These are phyloP conservation scores for Solanum chacoense DNA, from an alignment of 305 asterid genomes.

Conservation along the genomic window DNA sequence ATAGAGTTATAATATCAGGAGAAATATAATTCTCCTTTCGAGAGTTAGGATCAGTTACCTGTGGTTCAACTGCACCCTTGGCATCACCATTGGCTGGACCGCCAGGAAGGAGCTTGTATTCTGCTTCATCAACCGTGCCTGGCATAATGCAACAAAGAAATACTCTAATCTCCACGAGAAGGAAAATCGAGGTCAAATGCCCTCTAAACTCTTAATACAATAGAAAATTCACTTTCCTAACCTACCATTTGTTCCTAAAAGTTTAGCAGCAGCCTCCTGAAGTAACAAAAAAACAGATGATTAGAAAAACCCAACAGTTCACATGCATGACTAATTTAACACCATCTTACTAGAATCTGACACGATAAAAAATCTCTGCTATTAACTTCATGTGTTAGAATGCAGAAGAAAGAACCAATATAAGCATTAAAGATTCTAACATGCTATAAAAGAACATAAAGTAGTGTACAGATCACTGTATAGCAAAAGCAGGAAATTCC, in stretches of 20 bases:
- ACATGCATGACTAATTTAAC: neutral
- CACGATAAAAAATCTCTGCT: neutral
- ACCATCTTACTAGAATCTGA: neutral
- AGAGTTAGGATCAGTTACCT: slow-evolving; percentile 29
- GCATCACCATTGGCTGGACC: slow-evolving; percentile 43
- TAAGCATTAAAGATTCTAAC: neutral
- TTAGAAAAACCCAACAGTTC: neutral
- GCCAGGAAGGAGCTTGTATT: slow-evolving; percentile 70
- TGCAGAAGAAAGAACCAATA: neutral
- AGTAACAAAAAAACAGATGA: slow-evolving; percentile 10
- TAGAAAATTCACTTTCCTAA: neutral
- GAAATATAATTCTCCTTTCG: neutral
- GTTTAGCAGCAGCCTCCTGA: slow-evolving; percentile 48
- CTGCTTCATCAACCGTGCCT: slow-evolving; percentile 55
- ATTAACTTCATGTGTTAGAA: neutral
- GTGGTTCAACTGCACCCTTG: slow-evolving; percentile 32
- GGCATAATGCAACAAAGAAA: slow-evolving; percentile 2
- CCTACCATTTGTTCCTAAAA: slow-evolving; percentile 28
- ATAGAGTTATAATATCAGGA: neutral
- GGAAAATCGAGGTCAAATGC: neutral
- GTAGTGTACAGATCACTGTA: neutral
- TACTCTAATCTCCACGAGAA: neutral
- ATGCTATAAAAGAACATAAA: neutral
- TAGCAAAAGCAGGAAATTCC: neutral
- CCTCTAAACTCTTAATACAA: neutral